phyloP scores from a whole-genome alignment of 768 basidiomycete species.

The Kwoniella dejecticola region DNA sequence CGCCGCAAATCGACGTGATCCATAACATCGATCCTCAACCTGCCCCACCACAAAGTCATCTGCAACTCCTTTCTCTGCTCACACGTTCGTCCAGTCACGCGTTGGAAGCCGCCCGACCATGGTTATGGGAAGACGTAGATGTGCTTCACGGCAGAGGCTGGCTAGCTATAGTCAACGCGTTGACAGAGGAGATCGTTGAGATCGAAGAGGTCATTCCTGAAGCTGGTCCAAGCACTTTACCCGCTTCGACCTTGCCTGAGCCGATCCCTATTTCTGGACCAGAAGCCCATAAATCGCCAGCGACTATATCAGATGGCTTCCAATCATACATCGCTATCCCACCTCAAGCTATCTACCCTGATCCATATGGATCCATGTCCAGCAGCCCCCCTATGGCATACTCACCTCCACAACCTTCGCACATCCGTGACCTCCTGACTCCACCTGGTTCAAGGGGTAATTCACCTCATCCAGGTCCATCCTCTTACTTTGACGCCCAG shows the following conservation, averaged over 20 bases:
- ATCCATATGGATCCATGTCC: background rate
- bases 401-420: constrained; percentile 40
- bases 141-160: constrained; percentile 50
- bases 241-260: background rate
- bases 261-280: constrained; percentile 14
- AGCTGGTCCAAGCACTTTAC: constrained; percentile 15
- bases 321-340: constrained; percentile 1
- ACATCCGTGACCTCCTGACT: constrained; percentile 38
- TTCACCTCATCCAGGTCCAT: constrained; percentile 25
- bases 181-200: constrained; percentile 51
- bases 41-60: constrained; percentile 11
- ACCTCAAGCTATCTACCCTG: constrained; percentile 14
- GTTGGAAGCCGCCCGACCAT: constrained; percentile 46
- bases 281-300: constrained; percentile 17
- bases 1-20: constrained; percentile 19
- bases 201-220: constrained; percentile 9
- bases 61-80: constrained; percentile 25
- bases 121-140: constrained; percentile 54
- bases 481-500: background rate
- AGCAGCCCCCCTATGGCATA: constrained; percentile 20
- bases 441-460: constrained; percentile 38
- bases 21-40: constrained; percentile 38
- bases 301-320: background rate
- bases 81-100: constrained; percentile 26
- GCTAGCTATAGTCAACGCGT: constrained; percentile 53